phyloP scores from a whole-genome alignment of 148 eudicot genomes.

The Euryodendron excelsum region DNA sequence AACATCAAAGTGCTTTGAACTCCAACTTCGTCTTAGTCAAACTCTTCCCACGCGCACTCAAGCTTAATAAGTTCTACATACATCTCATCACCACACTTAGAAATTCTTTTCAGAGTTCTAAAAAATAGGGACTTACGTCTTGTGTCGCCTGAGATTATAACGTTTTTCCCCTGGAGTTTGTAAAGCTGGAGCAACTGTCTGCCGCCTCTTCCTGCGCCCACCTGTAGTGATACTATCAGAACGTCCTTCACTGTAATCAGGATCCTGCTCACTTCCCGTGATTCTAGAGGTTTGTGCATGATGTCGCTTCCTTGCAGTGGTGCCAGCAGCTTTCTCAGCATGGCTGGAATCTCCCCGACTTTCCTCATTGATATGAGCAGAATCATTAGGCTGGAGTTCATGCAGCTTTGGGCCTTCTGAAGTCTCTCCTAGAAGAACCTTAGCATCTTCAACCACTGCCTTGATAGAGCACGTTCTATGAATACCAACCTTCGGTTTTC shows the following conservation, averaged over 20 bases:
- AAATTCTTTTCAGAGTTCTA: background rate
- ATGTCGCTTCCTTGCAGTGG: conserved; percentile 51
- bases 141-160: conserved; percentile 79
- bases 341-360: conserved; percentile 27
- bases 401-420: conserved; percentile 15
- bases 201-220: conserved; percentile 70
- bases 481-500: conserved; percentile 40
- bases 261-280: conserved; percentile 54
- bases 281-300: conserved; percentile 47
- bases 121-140: conserved; percentile 49
- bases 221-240: conserved; percentile 67
- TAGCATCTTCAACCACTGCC: conserved; percentile 68
- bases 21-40: background rate
- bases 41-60: background rate
- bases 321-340: conserved; percentile 30
- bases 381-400: conserved; percentile 31
- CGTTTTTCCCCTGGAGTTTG: conserved; percentile 65
- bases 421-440: conserved; percentile 37
- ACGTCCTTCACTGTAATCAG: conserved; percentile 56
- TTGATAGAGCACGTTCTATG: conserved; percentile 54
- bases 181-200: conserved; percentile 43
- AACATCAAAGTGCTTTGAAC: too few relatives aligned
- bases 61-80: background rate
- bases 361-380: conserved; percentile 26
- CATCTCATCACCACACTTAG: background rate